Evolutionary conservation across 805 yeast genomes (phyloP).

Genomic region (Kockiozyma suomiensis): DNA sequence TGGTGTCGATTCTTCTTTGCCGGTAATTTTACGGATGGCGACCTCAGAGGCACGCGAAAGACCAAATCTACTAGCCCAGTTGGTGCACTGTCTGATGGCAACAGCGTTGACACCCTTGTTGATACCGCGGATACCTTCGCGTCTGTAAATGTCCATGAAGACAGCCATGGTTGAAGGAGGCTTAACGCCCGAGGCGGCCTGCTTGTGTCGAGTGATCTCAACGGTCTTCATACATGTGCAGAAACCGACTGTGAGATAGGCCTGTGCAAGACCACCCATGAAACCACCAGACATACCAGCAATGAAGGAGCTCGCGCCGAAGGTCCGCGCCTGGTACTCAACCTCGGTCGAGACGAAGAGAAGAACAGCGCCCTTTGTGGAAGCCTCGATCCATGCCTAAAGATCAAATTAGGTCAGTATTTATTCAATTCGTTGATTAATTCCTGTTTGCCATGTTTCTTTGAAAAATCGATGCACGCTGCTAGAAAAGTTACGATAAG

Average conservation of each 20-base stretch:
- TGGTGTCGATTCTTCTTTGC: slow-evolving; percentile 61
- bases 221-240: slow-evolving; percentile 99
- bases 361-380: slow-evolving; percentile 97
- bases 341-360: slow-evolving; percentile 91
- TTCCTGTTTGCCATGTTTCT: too few relatives aligned
- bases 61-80: slow-evolving; percentile 99
- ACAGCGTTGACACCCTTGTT: slow-evolving; percentile 98
- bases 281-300: slow-evolving; percentile 97
- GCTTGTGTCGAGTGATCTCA: slow-evolving; percentile 90
- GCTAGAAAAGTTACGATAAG: too few relatives aligned
- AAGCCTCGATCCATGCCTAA: slow-evolving; percentile 94
- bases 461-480: neutral
- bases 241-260: slow-evolving; percentile 82
- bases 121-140: slow-evolving; percentile 91
- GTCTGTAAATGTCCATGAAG: slow-evolving; percentile 77
- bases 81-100: slow-evolving; percentile 97
- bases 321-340: slow-evolving; percentile 64
- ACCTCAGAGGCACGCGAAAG: slow-evolving; percentile 90
- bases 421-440: too few relatives aligned
- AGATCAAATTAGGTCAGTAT: neutral
- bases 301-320: slow-evolving; percentile 71
- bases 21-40: slow-evolving; percentile 63
- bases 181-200: slow-evolving; percentile 64
- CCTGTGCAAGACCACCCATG: slow-evolving; percentile 84
- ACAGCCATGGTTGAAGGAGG: slow-evolving; percentile 81